A percentile compares a stretch with the other conserved stretches of the same genome.
These are phyloP conservation scores for Penicillium antarcticum DNA, from an alignment of 495 filamentous ascomycete genomes.

Conservation along the genomic window DNA sequence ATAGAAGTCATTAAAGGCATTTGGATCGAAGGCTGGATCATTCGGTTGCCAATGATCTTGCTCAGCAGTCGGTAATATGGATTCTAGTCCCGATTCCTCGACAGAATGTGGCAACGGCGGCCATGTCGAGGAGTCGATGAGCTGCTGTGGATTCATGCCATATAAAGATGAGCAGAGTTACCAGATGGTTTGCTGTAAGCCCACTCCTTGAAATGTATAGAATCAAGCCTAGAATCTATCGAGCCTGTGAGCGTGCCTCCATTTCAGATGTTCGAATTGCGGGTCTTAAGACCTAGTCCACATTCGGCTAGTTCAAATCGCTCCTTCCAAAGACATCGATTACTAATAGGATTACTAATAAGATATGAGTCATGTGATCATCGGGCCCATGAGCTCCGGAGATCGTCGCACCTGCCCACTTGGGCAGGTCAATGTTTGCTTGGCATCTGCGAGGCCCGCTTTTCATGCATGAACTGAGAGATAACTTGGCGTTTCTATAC, in stretches of 20 bases:
- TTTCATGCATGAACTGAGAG: no score
- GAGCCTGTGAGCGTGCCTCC: not conserved
- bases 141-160: conserved; percentile 12
- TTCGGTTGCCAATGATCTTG: conserved; percentile 1
- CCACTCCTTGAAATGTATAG: not conserved
- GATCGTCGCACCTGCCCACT: no score
- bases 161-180: not conserved
- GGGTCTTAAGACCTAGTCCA: no score
- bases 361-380: no score
- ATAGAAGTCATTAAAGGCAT: conserved; percentile 15
- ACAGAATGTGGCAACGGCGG: conserved; percentile 11
- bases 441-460: no score
- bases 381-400: no score
- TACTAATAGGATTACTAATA: no score
- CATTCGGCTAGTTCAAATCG: no score
- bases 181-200: not conserved
- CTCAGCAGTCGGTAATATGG: conserved; percentile 2
- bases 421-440: no score
- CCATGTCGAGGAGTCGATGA: not conserved
- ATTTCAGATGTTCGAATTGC: not conserved
- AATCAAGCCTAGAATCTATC: not conserved
- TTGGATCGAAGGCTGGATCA: not conserved
- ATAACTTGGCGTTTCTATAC: no score
- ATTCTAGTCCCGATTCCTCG: conserved; percentile 7
- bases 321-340: no score